phyloP scores from a whole-genome alignment of 164 flowering plant genomes.

The Warburgia ugandensis region DNA sequence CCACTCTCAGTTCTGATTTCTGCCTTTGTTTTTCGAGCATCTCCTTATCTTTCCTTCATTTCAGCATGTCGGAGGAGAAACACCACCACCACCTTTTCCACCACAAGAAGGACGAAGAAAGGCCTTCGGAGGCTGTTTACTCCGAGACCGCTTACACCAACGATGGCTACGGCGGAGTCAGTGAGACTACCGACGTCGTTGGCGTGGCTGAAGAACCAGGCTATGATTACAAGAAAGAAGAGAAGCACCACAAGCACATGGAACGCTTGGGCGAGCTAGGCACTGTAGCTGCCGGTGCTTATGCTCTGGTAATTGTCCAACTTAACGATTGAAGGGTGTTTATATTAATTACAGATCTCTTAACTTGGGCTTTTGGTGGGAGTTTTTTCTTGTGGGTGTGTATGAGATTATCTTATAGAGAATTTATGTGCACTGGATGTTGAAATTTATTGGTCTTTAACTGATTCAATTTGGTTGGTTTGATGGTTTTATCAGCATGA shows the following conservation, averaged over 20 bases:
- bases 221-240: conserved; percentile 42
- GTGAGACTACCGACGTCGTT: not conserved
- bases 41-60: too few relatives aligned
- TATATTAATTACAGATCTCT: not conserved
- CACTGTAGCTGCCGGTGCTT: conserved; percentile 51
- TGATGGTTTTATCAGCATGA: conserved; percentile 19
- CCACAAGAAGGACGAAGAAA: conserved; percentile 15
- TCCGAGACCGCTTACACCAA: conserved; percentile 7
- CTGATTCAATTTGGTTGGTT: not conserved
- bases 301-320: conserved; percentile 20
- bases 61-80: conserved; percentile 26
- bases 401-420: too few relatives aligned
- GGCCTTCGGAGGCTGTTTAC: conserved; percentile 2
- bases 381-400: too few relatives aligned
- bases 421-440: too few relatives aligned
- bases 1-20: too few relatives aligned
- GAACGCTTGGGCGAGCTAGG: conserved; percentile 57
- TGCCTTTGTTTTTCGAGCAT: too few relatives aligned
- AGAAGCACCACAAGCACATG: conserved; percentile 62
- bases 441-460: not conserved
- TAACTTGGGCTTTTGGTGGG: too few relatives aligned
- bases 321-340: not conserved
- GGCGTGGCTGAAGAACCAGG: not conserved
- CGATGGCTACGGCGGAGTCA: conserved; percentile 3
- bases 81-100: conserved; percentile 18